Evolutionary conservation across 2,329 filamentous ascomycete species (phyloP), one percentile per base, ranked within the genome.

Genomic region (Trichoderma guizhouense): DNA sequence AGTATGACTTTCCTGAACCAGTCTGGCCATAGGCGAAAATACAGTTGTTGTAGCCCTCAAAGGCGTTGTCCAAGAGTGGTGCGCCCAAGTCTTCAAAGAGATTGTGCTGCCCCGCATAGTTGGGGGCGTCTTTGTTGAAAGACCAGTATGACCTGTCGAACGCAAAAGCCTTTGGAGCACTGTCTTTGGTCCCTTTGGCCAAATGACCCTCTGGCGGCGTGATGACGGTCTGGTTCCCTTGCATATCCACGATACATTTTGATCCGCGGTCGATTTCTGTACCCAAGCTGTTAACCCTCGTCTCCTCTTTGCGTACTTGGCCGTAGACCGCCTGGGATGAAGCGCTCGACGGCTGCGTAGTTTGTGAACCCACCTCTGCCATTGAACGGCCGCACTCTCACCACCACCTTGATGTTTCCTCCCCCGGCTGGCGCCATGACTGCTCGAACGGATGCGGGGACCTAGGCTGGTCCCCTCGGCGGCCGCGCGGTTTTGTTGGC

Each of bases 381-480:
- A 83, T 99, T 99, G 85, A 99, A 99, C 65, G 96, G 96, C 81
- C 96, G 90, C 78, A 93, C 91, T 85, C 96, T 91, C 86, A 99
- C 96, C 87, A 99, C 96, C 85, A 99, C 96, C 91, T 99, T 99
- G 83, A 99, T 99, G 81, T 99, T 99, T 81, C 96, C 95, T 84
- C 93, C 94, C 79, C 93, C 93, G 77, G 88, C 85, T 73, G 85
- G 81, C 76, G 82, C 78, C 82, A 83, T 83, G 78, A 69, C 75
- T 77, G 76, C 75, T 74, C 72, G 71, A 72, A 73, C 72, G 75
- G 75, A 75, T 74, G 76, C 73, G 80, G 81, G 81, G 81, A 81
- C 81, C 81, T 73, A 73, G 64, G 72, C 51, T 76, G 80, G 81
- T 78, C 79, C 81, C 80, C 81, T 77, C 69, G 73, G 62, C 75